Conservation (phyloP, 2,329 filamentous ascomycete species). For the Fusarium veterinarium region DNA sequence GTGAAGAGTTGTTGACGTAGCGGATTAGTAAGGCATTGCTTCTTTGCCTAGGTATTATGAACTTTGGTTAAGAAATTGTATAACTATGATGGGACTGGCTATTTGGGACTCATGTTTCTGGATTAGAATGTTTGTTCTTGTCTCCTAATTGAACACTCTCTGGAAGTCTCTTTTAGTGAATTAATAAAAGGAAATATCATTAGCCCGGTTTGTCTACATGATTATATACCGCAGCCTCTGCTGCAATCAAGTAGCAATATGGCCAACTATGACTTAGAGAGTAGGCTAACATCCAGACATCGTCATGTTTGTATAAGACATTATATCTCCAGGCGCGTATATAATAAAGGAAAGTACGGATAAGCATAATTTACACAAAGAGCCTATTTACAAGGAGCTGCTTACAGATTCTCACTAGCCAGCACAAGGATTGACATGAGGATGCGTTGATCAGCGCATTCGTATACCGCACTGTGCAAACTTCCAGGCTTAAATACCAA, state of each 20-base stretch:
- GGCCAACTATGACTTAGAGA: neutral
- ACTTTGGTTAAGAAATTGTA: neutral
- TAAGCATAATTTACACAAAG: neutral
- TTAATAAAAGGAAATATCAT: too few species aligned
- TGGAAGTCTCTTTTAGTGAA: neutral
- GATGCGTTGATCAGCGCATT: neutral
- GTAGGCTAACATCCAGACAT: neutral
- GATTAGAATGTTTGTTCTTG: neutral
- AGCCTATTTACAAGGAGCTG: neutral
- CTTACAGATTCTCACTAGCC: neutral
- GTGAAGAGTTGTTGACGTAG: too few species aligned
- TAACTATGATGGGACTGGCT: neutral
- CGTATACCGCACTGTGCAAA: neutral
- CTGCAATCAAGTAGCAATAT: neutral
- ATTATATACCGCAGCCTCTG: neutral
- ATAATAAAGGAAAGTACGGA: neutral
- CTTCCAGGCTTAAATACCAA: too few species aligned
- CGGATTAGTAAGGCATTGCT: neutral
- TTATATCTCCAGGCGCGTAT: too few species aligned
- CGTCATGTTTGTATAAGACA: too few species aligned
- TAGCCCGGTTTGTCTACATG: neutral
- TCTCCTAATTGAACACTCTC: neutral
- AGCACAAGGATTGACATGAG: neutral
- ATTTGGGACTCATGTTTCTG: neutral
- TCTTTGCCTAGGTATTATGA: neutral